These are phyloP conservation scores for Musa beccarii DNA, from an alignment of 176 grass and related monocot genomes.

Conservation along the genomic window DNA sequence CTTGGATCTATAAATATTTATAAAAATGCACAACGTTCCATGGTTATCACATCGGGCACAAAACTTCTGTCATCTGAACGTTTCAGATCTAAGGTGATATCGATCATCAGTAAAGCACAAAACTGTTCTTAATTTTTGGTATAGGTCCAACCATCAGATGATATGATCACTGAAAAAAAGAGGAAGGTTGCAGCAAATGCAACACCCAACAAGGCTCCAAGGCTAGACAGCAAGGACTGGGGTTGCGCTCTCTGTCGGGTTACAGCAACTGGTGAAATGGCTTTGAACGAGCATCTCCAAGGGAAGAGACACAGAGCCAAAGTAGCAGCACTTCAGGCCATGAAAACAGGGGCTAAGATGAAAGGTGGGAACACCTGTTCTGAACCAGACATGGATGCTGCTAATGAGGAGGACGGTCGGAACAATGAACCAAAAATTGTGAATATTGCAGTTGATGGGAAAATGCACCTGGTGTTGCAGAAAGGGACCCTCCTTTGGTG, in stretches of 20 bases:
- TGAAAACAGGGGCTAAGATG: neutral
- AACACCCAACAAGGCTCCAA: slow-evolving; percentile 3
- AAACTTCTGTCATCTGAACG: neutral
- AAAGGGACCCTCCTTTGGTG: slow-evolving; percentile 30
- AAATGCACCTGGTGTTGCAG: slow-evolving; percentile 28
- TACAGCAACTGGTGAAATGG: slow-evolving; percentile 27
- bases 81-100: slow-evolving; percentile 1
- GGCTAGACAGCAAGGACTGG: slow-evolving; percentile 21
- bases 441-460: slow-evolving; percentile 34
- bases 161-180: slow-evolving; percentile 14
- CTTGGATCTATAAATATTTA: neutral
- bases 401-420: slow-evolving; percentile 1
- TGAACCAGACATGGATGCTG: neutral
- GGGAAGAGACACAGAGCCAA: slow-evolving; percentile 36
- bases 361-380: neutral
- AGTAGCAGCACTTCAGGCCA: slow-evolving; percentile 6
- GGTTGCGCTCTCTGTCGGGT: slow-evolving; percentile 40
- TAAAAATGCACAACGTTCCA: neutral
- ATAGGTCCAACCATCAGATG: slow-evolving; percentile 24
- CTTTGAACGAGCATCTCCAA: slow-evolving; percentile 21
- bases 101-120: neutral
- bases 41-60: neutral
- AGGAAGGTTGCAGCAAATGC: slow-evolving; percentile 11
- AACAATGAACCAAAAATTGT: slow-evolving; percentile 21
- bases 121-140: slow-evolving; percentile 16